phyloP scores from a whole-genome alignment of 2,329 filamentous ascomycete genomes.

The Colletotrichum endophyticum region DNA sequence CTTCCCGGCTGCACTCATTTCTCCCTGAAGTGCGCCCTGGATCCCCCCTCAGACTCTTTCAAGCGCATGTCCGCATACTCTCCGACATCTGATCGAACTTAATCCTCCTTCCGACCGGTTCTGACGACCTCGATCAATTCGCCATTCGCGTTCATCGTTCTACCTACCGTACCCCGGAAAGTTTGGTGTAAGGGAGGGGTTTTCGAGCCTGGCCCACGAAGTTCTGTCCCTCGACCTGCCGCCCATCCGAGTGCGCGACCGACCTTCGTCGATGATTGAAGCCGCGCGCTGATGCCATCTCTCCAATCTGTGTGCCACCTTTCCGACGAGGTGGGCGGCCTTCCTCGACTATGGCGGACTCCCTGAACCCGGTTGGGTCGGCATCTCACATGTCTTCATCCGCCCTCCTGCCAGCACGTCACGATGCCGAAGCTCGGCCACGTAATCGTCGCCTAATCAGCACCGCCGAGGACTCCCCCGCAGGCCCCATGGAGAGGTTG shows the following conservation, averaged over 20 bases:
- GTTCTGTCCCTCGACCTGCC: background rate
- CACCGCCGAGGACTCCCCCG: constrained; percentile 31
- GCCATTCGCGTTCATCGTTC: background rate
- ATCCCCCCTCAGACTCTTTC: background rate
- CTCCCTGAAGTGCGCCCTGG: background rate
- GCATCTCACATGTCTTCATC: constrained; percentile 51
- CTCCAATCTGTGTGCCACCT: constrained; percentile 16
- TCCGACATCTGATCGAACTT: background rate
- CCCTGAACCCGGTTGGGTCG: constrained; percentile 29
- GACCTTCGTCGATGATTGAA: constrained; percentile 4
- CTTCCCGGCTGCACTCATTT: background rate
- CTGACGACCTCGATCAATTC: background rate
- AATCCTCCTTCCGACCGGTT: background rate
- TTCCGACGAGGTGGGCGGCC: constrained; percentile 14
- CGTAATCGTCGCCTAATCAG: constrained; percentile 54
- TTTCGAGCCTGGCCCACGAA: background rate
- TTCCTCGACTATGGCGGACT: constrained; percentile 21
- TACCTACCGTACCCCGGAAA: background rate
- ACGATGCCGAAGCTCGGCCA: constrained; percentile 49
- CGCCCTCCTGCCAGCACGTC: constrained; percentile 44
- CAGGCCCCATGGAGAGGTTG: constrained; percentile 31
- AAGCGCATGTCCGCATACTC: background rate
- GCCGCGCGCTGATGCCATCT: constrained; percentile 17
- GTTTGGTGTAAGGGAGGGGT: background rate
- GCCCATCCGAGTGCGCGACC: background rate